These are phyloP conservation scores for Hanseniaspora hatyaiensis DNA, from an alignment of 805 yeast species.

Conservation along the genomic window DNA sequence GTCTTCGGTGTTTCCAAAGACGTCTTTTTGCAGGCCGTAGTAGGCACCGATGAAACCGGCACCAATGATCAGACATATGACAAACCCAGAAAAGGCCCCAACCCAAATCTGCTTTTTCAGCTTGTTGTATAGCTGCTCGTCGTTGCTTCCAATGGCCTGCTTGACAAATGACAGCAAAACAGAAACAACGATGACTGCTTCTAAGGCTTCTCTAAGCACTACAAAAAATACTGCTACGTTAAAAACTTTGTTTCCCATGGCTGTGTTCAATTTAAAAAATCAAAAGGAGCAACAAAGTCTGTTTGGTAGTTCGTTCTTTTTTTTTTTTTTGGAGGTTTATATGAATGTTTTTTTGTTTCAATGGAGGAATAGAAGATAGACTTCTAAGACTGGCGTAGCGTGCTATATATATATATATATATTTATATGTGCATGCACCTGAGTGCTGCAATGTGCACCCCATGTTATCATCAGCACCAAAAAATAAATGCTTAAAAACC, in stretches of 20 bases:
- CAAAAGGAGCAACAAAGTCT: neutral
- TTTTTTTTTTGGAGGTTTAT: neutral
- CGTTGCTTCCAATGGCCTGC: slow-evolving; percentile 60
- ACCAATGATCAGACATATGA: slow-evolving; percentile 74
- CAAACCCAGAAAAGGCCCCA: slow-evolving; percentile 63
- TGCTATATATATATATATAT: no score
- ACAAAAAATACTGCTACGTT: slow-evolving; percentile 63
- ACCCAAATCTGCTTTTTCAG: slow-evolving; percentile 75
- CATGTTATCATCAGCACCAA: neutral
- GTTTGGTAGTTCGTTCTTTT: neutral
- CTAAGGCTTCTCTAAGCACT: slow-evolving; percentile 86
- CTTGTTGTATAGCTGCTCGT: slow-evolving; percentile 44
- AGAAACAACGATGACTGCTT: slow-evolving; percentile 84
- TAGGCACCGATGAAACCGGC: slow-evolving; percentile 91
- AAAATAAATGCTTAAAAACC: no score
- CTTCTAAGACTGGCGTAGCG: no score
- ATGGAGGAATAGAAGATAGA: neutral
- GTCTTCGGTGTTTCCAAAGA: slow-evolving; percentile 81
- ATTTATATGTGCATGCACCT: no score
- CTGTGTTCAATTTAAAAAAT: neutral
- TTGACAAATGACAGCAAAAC: slow-evolving; percentile 83
- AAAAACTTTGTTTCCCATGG: slow-evolving; percentile 31
- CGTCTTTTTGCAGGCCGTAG: slow-evolving; percentile 66
- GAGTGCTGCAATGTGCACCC: neutral
- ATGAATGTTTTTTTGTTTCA: neutral